Conservation (phyloP, 1,284 basidiomycete species). For the Heimioporus retisporus region DNA sequence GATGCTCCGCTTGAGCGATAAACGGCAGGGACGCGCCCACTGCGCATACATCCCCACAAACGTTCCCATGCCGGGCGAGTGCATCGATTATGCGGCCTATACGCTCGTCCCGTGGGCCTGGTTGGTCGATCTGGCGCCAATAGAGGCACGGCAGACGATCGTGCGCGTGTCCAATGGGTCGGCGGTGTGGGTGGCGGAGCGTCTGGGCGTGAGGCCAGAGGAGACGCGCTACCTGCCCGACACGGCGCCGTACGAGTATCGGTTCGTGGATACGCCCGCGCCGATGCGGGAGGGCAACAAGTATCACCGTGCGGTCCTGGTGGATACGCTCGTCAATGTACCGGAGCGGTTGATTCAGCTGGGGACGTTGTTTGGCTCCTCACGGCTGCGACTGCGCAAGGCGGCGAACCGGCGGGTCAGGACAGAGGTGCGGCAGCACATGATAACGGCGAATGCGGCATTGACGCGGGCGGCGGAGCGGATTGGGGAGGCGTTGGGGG, state of each 20-base stretch:
- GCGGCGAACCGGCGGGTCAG: conserved; percentile 53
- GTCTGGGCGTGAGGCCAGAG: conserved; percentile 48
- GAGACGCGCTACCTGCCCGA: conserved; percentile 66
- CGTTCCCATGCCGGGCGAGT: conserved; percentile 60
- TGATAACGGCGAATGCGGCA: conserved; percentile 63
- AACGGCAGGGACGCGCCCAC: conserved; percentile 59
- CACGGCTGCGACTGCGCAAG: conserved; percentile 64
- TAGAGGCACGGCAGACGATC: conserved; percentile 48
- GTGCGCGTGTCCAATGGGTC: conserved; percentile 60
- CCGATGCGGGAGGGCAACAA: conserved; percentile 42
- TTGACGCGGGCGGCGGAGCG: conserved; percentile 52
- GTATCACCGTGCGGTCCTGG: conserved; percentile 53
- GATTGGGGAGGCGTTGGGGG: conserved; percentile 59
- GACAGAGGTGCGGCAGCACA: conserved; percentile 56
- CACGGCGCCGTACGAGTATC: conserved; percentile 67
- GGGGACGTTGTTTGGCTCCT: conserved; percentile 77
- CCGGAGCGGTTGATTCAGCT: conserved; percentile 64
- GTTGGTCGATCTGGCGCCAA: conserved; percentile 63
- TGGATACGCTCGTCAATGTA: conserved; percentile 24
- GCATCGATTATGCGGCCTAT: conserved; percentile 65
- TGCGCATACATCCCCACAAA: conserved; percentile 52
- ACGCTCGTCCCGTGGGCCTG: conserved; percentile 75
- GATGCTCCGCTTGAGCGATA: conserved; percentile 59
- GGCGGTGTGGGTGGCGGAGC: conserved; percentile 57
- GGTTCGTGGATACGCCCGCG: conserved; percentile 67